Conservation (phyloP, 257 asterid genomes). For the Sherardia arvensis region DNA sequence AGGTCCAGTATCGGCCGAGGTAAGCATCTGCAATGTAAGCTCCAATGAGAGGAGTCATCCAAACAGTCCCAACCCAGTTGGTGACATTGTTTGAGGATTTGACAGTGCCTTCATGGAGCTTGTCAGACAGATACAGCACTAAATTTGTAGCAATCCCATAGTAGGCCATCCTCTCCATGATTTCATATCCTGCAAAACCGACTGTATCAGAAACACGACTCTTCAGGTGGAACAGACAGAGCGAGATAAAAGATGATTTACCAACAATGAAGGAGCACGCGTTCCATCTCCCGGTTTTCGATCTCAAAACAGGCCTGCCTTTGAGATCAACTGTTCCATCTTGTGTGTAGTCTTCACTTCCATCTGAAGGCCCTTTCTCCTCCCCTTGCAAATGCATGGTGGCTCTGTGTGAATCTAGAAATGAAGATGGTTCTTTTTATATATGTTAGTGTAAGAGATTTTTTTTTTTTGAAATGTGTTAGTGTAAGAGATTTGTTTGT, state of each 20-base stretch:
- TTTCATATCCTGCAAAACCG: constrained; percentile 61
- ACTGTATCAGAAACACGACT: neutral
- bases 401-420: neutral
- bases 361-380: constrained; percentile 26
- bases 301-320: constrained; percentile 50
- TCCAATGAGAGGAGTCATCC: constrained; percentile 74
- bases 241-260: neutral
- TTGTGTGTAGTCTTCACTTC: constrained; percentile 42
- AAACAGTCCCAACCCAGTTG: constrained; percentile 68
- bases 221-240: neutral
- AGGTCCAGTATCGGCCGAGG: constrained; percentile 76
- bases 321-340: constrained; percentile 63
- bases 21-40: constrained; percentile 65
- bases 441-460: neutral
- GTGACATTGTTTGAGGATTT: constrained; percentile 67
- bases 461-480: no score
- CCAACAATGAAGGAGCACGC: constrained; percentile 74
- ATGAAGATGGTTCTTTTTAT: neutral
- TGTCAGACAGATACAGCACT: constrained; percentile 41
- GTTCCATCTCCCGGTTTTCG: constrained; percentile 60
- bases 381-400: constrained; percentile 20
- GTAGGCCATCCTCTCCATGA: constrained; percentile 71
- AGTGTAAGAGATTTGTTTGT: neutral
- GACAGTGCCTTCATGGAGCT: constrained; percentile 75
- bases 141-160: constrained; percentile 68